Evolutionary conservation across 345 rosid species (phyloP), one percentile per base, ranked within the genome.

Genomic region (Euphorbia pulcherrima): DNA sequence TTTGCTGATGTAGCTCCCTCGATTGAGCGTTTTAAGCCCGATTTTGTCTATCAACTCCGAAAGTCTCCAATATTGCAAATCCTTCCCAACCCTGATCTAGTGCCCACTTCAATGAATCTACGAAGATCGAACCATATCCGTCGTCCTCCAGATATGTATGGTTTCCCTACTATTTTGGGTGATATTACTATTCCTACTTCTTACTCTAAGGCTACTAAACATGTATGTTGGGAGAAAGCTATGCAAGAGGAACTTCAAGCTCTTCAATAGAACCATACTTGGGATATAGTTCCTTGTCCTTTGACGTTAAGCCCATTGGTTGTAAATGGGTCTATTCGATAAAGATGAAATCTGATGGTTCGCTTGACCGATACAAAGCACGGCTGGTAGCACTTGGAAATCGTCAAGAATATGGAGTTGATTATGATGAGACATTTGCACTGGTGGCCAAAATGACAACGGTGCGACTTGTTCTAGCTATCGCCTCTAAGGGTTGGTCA

Each of bases 121-220:
- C 28, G 33, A 10, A n/a, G 30, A 57, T 17, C 8, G 13, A 11
- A 9, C 28, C 33, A n/a, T 57, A 24, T 28, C 28, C 26, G 35
- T 57, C n/a, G 28, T 24, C 39, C 61, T 57, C 61, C 61, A 26
- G 10, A 26, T 26, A 57, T 35, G 62, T 57, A 57, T 57, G 62
- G 62, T 57, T 57, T 4, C 62, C 28, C 0, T 28, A 39, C 62
- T 37, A 57, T 0, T 52, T n/a, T 52, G 9, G 5, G 10, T 52
- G 10, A 4, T 8, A 20, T 13, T 20, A 3, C 0, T 8, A 12
- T 57, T 57, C 28, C 47, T 8, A 41, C 47, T 41, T 2, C 47
- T 41, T 41, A 41, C 13, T 41, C 47, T 41, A 11, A 41, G 47
- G 47, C 47, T 8, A 7, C 62, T 57, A 28, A 13, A 16, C 37